Conservation (phyloP, 768 basidiomycete genomes). For the Russula compacta region DNA sequence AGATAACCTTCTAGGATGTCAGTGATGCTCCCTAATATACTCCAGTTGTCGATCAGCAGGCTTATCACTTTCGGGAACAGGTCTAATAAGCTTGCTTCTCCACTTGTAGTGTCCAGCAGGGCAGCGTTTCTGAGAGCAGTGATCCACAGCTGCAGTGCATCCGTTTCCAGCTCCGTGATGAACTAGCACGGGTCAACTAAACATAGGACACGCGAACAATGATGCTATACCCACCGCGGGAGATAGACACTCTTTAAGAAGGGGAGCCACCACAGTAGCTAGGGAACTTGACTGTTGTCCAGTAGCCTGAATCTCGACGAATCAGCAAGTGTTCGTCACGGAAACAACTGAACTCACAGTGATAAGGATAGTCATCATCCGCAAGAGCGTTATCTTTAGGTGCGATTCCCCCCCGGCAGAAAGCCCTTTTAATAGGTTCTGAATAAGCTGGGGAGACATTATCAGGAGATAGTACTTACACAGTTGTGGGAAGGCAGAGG, state of each 20-base stretch:
- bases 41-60: slow-evolving; percentile 61
- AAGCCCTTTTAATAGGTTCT: slow-evolving; percentile 48
- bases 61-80: slow-evolving; percentile 55
- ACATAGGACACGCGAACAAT: background rate
- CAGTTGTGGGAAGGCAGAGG: slow-evolving; percentile 54
- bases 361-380: slow-evolving; percentile 60
- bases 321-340: background rate
- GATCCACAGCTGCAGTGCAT: slow-evolving; percentile 70
- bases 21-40: slow-evolving; percentile 60
- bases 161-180: slow-evolving; percentile 64
- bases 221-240: slow-evolving; percentile 33
- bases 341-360: slow-evolving; percentile 36
- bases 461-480: slow-evolving; percentile 42
- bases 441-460: slow-evolving; percentile 10
- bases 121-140: slow-evolving; percentile 58
- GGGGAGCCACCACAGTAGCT: slow-evolving; percentile 45
- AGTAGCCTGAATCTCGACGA: slow-evolving; percentile 41
- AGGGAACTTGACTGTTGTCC: slow-evolving; percentile 52
- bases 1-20: slow-evolving; percentile 70
- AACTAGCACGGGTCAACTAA: slow-evolving; percentile 32
- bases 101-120: slow-evolving; percentile 39
- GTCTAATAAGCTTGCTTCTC: slow-evolving; percentile 44
- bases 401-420: slow-evolving; percentile 58
- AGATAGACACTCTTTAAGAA: slow-evolving; percentile 56
- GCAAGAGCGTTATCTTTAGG: slow-evolving; percentile 62